A percentile compares a stretch with the other conserved stretches of the same genome.
Conservation (phyloP, 176 grass and related monocot genomes). For the Pharus latifolius region DNA sequence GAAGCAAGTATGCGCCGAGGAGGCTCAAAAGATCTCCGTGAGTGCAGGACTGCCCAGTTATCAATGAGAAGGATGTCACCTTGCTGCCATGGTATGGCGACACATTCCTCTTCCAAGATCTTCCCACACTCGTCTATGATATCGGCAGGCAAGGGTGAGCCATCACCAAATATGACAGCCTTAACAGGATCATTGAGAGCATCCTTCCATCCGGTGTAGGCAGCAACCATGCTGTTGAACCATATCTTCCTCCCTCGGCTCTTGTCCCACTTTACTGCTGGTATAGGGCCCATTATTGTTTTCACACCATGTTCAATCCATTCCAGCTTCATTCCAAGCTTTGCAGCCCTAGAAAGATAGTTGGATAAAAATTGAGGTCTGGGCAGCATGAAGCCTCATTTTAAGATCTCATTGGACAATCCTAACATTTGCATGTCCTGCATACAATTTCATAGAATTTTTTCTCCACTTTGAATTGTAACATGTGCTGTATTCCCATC, state of each 20-base stretch:
- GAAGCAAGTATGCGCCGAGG: conserved; percentile 84
- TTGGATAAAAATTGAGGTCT: neutral
- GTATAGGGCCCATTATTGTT: conserved; percentile 80
- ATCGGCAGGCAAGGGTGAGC: conserved; percentile 45
- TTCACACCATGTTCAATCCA: conserved; percentile 74
- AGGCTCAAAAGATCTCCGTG: conserved; percentile 57
- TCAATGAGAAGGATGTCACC: conserved; percentile 77
- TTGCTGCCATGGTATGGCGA: conserved; percentile 58
- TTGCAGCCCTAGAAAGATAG: conserved; percentile 25
- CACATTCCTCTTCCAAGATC: conserved; percentile 64
- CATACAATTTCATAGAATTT: no score
- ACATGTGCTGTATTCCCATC: no score
- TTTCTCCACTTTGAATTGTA: no score
- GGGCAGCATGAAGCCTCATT: neutral
- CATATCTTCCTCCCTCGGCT: conserved; percentile 58
- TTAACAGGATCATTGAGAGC: conserved; percentile 72
- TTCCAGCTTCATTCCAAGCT: conserved; percentile 74
- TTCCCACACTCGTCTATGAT: conserved; percentile 56
- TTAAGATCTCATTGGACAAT: neutral
- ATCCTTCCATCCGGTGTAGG: conserved; percentile 92
- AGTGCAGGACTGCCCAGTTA: conserved; percentile 82
- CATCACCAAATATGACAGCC: conserved; percentile 77
- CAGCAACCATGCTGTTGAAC: conserved; percentile 98
- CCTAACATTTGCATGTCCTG: no score
- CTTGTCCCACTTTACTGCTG: conserved; percentile 57